Base-by-base conservation (phyloP, 805 yeast genomes). In the Sporopachydermia quercuum region DNA sequence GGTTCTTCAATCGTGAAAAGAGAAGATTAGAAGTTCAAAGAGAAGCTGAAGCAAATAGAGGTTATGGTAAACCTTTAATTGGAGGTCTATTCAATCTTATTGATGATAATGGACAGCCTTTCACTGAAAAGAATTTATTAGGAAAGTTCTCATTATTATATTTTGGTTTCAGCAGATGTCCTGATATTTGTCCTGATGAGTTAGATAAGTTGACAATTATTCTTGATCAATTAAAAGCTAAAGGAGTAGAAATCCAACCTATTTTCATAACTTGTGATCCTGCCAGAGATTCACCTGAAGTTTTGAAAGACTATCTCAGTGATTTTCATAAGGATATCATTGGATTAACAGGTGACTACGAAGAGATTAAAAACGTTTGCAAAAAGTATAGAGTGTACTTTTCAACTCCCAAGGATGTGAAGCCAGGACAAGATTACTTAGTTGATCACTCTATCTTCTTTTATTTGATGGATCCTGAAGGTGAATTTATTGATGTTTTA, bases 181-280 rank as follows among this genome's bases (percentile, higher is more conserved):
- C 98, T 4, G 98, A 91, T 60, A 87, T 91, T 40, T 91, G 98
- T 60, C 98, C 98, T 6, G 98, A 91, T 58, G 98, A 91, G 57
- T 70, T 91, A 43, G 98, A 91, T 57, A 84, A 89, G 54, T 68
- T 91, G 54, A 89, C 95, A 3, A 68, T 75, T 19, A 76, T 80
- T 63, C 38, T 72, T 64, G 70, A 64, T 72, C 69, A 66, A 30
- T 66, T 89, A 53, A 75, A 79, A 53, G 55, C 58, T 36, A 66
- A 74, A 40, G 66, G 69, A 5, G 71, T 79, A 43, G 63, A 72
- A 16, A 53, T 89, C 39, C 94, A 81, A 58, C 94, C 97, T 0
- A 62, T 91, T 15, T 91, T 91, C 58, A 79, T 91, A 46, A 89
- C 97, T 3, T 91, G 98, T 62, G 98, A 91, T 56, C 98, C 98